These are phyloP conservation scores for Neoscytalidium dimidiatum DNA, from an alignment of 2,329 filamentous ascomycete species.

Conservation along the genomic window DNA sequence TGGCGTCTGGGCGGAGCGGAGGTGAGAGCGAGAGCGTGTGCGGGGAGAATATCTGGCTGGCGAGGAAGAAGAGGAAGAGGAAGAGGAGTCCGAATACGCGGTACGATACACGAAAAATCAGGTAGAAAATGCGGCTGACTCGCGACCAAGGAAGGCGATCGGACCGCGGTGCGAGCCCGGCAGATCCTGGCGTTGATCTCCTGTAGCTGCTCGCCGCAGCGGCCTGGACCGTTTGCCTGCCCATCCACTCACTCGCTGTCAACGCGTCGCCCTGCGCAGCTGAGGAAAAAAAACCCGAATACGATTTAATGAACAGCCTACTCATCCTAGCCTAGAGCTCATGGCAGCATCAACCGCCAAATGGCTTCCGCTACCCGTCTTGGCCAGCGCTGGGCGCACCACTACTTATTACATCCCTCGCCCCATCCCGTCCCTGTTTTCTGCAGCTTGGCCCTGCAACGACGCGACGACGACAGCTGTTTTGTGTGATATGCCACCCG, in stretches of 20 bases:
- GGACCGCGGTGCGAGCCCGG: background rate
- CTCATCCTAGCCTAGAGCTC: background rate
- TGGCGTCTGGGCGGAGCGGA: too few relatives aligned
- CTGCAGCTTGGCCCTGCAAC: background rate
- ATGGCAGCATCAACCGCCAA: too few relatives aligned
- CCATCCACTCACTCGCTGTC: background rate
- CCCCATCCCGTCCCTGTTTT: background rate
- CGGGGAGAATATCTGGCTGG: too few relatives aligned
- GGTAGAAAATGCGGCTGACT: background rate
- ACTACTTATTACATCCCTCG: background rate
- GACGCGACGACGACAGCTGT: background rate
- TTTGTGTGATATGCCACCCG: background rate
- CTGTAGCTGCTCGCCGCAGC: background rate
- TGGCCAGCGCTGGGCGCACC: background rate
- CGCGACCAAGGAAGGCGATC: background rate
- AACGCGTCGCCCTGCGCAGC: too few relatives aligned
- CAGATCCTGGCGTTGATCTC: background rate
- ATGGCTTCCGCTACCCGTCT: background rate
- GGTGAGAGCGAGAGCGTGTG: too few relatives aligned
- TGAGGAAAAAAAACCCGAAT: background rate
- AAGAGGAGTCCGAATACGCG: background rate
- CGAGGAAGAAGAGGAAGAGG: background rate
- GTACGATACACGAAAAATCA: slow-evolving; percentile 5
- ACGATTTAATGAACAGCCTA: background rate
- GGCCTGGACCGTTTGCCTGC: background rate